phyloP scores from a whole-genome alignment of 768 basidiomycete genomes.

The Boletus reticuloceps region DNA sequence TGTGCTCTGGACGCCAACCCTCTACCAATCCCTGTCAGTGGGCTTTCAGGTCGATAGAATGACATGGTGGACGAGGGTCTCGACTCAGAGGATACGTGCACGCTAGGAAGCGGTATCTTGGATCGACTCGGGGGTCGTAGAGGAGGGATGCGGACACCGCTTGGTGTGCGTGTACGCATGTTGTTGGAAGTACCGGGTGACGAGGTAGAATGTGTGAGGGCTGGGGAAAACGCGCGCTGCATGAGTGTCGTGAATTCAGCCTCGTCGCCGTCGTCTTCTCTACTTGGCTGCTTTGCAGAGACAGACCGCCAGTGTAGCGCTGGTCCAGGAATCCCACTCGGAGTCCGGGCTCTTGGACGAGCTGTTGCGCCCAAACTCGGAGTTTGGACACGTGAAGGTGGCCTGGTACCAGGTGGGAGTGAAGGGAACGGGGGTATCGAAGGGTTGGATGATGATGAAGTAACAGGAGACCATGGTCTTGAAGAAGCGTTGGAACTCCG shows the following conservation, averaged over 20 bases:
- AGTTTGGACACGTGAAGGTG: constrained; percentile 60
- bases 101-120: constrained; percentile 76
- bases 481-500: constrained; percentile 76
- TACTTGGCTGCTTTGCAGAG: constrained; percentile 46
- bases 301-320: constrained; percentile 46
- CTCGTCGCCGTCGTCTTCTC: constrained; percentile 45
- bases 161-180: constrained; percentile 39
- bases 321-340: constrained; percentile 75
- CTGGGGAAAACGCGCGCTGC: constrained; percentile 63
- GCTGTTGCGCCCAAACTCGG: constrained; percentile 48
- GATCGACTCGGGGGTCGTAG: constrained; percentile 80
- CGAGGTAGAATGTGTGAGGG: constrained; percentile 48
- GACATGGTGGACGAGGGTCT: constrained; percentile 74
- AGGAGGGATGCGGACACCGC: constrained; percentile 45
- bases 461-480: constrained; percentile 76
- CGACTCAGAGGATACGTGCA: constrained; percentile 67
- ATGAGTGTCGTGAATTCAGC: constrained; percentile 42
- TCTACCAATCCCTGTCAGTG: constrained; percentile 35
- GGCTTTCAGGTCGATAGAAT: constrained; percentile 56
- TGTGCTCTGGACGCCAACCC: constrained; percentile 50
- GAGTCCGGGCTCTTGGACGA: constrained; percentile 74
- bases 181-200: constrained; percentile 32
- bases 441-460: constrained; percentile 52
- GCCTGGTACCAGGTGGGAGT: constrained; percentile 29
- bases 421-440: constrained; percentile 36